Base-by-base conservation (phyloP, 805 yeast species). In the Wickerhamiella dianesei region DNA sequence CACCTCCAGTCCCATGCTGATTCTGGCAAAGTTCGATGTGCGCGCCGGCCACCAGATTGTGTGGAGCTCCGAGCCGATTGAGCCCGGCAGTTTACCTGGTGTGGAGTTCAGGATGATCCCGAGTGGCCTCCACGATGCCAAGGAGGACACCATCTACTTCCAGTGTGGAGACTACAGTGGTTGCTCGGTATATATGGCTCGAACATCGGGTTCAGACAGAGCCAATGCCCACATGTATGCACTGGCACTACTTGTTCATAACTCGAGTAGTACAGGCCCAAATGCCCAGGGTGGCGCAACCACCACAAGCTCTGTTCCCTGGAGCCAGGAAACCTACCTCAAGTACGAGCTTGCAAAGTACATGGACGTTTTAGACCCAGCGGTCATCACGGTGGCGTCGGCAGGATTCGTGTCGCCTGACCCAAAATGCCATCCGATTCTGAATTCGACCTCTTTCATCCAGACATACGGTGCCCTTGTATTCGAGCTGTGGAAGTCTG, bases 91-190 rank as follows among this genome's bases (percentile, higher is more conserved):
- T 0, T 55, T 75, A 21, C 60, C 67, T 25, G 71, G 72, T 12
- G 56, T 80, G 3, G 87, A 80, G 60, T 80, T 71, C 62, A 74
- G 76, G 52, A 67, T 79, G n/a, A 62, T 80, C 40, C 87, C 87
- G 0, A 77, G 84, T 0, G 86, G 88, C 1, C 64, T 79, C 2
- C 87, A 80, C 56, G 68, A 73, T 13, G 66, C 67, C 2, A 59
- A 60, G 18, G 48, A 55, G 13, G 87, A 80, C 56, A 72, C 74
- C 1, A 67, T 80, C 1, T 72, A 74, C 45, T 79, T 80, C 60
- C 71, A 44, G 35, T 44, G 45, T 13, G 57, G 56, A 6, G 25
- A 39, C n/a, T 47, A 40, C 37, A 43, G 44, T 16, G 60, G 60
- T 37, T 44, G 51, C 17, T 56, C 60, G 1, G 53, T 48, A 8